These are phyloP conservation scores for Syncephalastrum sp. DNA, from an alignment of 371 early-diverging fungal genomes.

Conservation along the genomic window DNA sequence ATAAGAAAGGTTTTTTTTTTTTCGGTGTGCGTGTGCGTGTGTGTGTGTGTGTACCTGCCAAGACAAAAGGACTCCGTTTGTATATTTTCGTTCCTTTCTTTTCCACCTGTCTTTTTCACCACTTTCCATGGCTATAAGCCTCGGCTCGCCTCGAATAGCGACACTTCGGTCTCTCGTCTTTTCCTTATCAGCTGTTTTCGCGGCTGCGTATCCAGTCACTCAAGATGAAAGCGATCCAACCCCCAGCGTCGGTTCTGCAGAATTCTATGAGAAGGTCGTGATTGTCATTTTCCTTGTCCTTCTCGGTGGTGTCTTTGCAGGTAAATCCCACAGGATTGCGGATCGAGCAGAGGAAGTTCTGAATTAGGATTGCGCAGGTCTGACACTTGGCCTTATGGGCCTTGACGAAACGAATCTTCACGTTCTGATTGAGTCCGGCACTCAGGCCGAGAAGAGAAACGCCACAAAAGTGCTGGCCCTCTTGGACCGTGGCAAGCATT, in stretches of 20 bases:
- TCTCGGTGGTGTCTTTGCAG: slow-evolving; percentile 75
- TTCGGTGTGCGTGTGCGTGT: no score
- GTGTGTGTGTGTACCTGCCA: no score
- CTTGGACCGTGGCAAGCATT: slow-evolving; percentile 71
- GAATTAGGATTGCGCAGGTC: slow-evolving; percentile 39
- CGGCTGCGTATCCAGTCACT: slow-evolving; percentile 2
- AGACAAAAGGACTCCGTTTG: no score
- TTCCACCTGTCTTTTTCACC: slow-evolving; percentile 3
- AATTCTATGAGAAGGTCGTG: slow-evolving; percentile 43
- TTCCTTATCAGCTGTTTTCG: slow-evolving; percentile 4
- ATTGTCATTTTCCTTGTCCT: slow-evolving; percentile 56
- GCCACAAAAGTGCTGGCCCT: slow-evolving; percentile 71
- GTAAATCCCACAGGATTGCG: slow-evolving; percentile 17
- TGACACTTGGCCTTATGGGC: slow-evolving; percentile 86
- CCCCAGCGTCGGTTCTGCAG: slow-evolving; percentile 1
- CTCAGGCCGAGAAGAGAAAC: slow-evolving; percentile 57
- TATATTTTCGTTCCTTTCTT: neutral
- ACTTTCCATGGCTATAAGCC: slow-evolving; percentile 6
- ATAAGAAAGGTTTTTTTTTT: slow-evolving; percentile 2
- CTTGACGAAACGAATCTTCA: slow-evolving; percentile 67
- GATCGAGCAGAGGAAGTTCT: neutral
- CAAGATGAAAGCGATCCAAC: slow-evolving; percentile 10
- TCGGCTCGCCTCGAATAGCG: no score
- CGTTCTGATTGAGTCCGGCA: slow-evolving; percentile 71
- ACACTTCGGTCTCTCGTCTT: no score